A percentile compares a stretch with the other conserved stretches of the same genome.
Evolutionary conservation across 495 filamentous ascomycete genomes (phyloP).

Genomic region (Oidiodendron maius): DNA sequence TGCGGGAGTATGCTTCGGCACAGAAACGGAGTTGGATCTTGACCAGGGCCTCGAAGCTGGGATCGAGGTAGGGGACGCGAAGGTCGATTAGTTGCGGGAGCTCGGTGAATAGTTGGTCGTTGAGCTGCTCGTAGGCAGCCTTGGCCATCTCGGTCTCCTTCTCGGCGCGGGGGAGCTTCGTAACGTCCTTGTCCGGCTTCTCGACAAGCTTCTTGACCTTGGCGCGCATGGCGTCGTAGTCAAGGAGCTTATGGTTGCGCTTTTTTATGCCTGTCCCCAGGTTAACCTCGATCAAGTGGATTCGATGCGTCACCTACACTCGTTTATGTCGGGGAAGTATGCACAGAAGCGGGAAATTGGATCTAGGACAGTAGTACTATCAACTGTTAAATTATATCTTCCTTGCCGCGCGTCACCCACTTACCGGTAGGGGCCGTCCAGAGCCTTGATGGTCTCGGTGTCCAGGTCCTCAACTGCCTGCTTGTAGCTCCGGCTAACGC

Average conservation of each 20-base stretch:
- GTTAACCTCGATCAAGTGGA: slow-evolving; percentile 2
- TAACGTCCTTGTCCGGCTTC: slow-evolving; percentile 97
- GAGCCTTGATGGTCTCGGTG: slow-evolving; percentile 94
- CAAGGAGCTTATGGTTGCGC: slow-evolving; percentile 92
- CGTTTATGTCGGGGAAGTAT: slow-evolving; percentile 98
- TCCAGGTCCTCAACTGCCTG: slow-evolving; percentile 96
- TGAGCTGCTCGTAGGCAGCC: slow-evolving; percentile 88
- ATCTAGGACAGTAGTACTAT: slow-evolving; percentile 84
- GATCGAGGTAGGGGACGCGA: slow-evolving; percentile 93
- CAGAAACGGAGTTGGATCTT: slow-evolving; percentile 98
- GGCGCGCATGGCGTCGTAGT: slow-evolving; percentile 92
- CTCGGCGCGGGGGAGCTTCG: slow-evolving; percentile 88
- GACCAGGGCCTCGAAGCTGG: slow-evolving; percentile 92
- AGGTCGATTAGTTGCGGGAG: slow-evolving; percentile 97
- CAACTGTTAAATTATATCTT: not conserved
- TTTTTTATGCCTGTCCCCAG: slow-evolving; percentile 76
- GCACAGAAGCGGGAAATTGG: slow-evolving; percentile 93
- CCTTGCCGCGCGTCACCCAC: not conserved
- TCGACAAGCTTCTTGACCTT: slow-evolving; percentile 95
- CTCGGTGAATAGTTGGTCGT: slow-evolving; percentile 89
- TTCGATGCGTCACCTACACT: slow-evolving; percentile 55
- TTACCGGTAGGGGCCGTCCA: slow-evolving; percentile 94
- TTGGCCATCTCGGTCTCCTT: slow-evolving; percentile 92
- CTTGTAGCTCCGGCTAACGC: slow-evolving; percentile 93
- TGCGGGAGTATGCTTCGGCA: slow-evolving; percentile 90